Evolutionary conservation across 805 yeast genomes (phyloP).

Genomic region (Ogataea siamensis): DNA sequence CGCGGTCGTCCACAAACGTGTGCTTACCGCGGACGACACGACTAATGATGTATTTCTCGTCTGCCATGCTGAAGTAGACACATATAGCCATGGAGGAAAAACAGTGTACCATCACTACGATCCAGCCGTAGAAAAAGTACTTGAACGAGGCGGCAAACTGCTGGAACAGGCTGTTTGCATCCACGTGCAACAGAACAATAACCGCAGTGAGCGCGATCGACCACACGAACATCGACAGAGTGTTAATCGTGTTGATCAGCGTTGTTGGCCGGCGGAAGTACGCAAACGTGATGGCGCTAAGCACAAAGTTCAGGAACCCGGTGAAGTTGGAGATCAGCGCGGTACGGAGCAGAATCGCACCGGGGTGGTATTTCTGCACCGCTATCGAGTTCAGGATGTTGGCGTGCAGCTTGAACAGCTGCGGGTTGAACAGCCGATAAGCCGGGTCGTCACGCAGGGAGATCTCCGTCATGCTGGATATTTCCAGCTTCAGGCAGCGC

Average conservation of each 20-base stretch:
- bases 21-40: constrained; percentile 7
- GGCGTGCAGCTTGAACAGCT: constrained; percentile 14
- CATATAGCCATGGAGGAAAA: constrained; percentile 8
- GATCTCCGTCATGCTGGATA: constrained; percentile 13
- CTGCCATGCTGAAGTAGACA: constrained; percentile 9
- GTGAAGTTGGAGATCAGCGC: constrained; percentile 15
- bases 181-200: constrained; percentile 10
- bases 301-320: constrained; percentile 13
- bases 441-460: constrained; percentile 7
- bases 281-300: constrained; percentile 14
- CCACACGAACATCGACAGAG: constrained; percentile 9
- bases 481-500: constrained; percentile 3
- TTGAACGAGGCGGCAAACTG: constrained; percentile 15
- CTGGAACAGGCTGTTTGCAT: constrained; percentile 13
- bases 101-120: constrained; percentile 12
- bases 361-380: constrained; percentile 15
- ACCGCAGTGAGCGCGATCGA: constrained; percentile 14
- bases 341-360: constrained; percentile 12
- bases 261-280: constrained; percentile 12
- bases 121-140: constrained; percentile 20
- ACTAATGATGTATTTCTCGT: constrained; percentile 10
- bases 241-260: constrained; percentile 8
- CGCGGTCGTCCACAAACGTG: constrained; percentile 9
- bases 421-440: constrained; percentile 10
- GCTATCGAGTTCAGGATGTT: constrained; percentile 11